phyloP scores from a whole-genome alignment of 2,329 filamentous ascomycete genomes.

The Botrytis fragariae region DNA sequence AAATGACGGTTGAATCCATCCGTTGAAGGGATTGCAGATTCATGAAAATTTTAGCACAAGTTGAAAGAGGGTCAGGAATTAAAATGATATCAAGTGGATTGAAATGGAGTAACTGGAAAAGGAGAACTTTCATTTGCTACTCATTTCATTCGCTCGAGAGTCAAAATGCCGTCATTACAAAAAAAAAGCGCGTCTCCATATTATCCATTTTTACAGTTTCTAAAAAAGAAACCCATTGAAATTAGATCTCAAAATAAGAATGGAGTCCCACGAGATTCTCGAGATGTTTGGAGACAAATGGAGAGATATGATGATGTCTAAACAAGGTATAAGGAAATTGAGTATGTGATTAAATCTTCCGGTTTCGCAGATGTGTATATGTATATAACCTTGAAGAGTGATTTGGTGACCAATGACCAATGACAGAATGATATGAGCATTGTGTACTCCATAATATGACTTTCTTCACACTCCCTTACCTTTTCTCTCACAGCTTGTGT shows the following conservation, averaged over 20 bases:
- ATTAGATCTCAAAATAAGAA: conserved; percentile 13
- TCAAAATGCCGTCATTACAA: conserved; percentile 9
- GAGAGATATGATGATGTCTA: background rate
- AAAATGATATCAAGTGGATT: conserved; percentile 9
- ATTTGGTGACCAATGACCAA: background rate
- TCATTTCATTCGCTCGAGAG: conserved; percentile 8
- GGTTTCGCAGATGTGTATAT: background rate
- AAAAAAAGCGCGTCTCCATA: background rate
- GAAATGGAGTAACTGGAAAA: background rate
- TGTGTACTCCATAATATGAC: background rate
- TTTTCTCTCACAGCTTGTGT: background rate
- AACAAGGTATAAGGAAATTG: conserved; percentile 7
- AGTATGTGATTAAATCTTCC: background rate
- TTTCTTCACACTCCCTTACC: background rate
- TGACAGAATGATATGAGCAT: background rate
- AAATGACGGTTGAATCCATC: conserved; percentile 10
- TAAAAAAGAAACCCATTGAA: conserved; percentile 1
- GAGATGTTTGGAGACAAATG: conserved; percentile 1
- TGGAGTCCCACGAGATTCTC: conserved; percentile 7
- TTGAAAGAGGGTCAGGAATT: background rate
- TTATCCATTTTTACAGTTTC: background rate
- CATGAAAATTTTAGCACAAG: background rate
- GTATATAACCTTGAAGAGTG: background rate
- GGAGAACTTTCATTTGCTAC: background rate
- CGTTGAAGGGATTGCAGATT: conserved; percentile 6